Base-by-base conservation (phyloP, 2,329 filamentous ascomycete genomes). In the Westerdykella sp. region DNA sequence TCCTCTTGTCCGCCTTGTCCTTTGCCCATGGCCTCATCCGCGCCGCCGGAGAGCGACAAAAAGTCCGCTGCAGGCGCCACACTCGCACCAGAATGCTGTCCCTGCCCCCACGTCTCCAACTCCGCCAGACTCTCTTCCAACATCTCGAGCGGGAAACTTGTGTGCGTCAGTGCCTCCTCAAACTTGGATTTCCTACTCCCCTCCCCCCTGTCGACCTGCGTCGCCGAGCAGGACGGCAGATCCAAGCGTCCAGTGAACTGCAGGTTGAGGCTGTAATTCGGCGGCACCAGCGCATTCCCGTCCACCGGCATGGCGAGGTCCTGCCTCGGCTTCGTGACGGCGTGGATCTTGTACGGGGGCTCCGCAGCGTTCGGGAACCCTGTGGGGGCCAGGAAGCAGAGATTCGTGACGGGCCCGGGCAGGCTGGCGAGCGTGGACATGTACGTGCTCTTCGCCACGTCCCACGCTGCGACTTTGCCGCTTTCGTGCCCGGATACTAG, bases 401-500 rank as follows among this genome's bases (percentile, higher is more conserved):
- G 59, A 54, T 94, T 95, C 10, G 87, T 93, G 28, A 95, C 81
- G 14, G 88, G 81, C 3, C 87, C 85, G 42, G 88, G 88, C 44
- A 94, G 76, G 45, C 84, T 85, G 2, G 79, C 75, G 37, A 91
- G 59, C 41, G 83, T 80, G 3, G 81, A 78, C 1, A 79, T 76
- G 48, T 85, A 84, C 46, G 79, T 80, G 46, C 80, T 79, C 51
- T 83, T 81, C 31, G 81, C 80, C 21, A 91, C 75, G 61, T 87
- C 87, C 91, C 91, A 97, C 42, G 78, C 75, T 25, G 87, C 71
- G 34, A 96, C 76, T 57, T 85, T 86, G 40, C 91, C 91, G 54
- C 78, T 85, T 14, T 78, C 72, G 59, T 97, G 90, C 5, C 90
- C 90, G 3, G 89, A 89, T 21, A 95, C 67, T 16, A 96, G 71